phyloP scores from a whole-genome alignment of 306 rosid genomes.

The Prunus armeniaca region DNA sequence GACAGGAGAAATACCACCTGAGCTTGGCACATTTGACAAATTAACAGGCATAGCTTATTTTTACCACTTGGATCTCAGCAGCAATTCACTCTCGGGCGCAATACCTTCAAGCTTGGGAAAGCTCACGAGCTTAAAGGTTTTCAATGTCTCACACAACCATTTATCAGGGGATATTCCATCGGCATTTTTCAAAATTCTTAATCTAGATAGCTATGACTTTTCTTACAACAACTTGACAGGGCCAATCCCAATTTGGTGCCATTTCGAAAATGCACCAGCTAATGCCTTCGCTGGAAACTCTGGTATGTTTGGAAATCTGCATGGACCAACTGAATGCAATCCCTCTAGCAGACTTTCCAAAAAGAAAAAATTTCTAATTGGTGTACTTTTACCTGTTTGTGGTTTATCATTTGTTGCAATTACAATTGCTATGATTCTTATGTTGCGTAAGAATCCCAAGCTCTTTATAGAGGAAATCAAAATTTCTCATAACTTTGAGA shows the following conservation, averaged over 20 bases:
- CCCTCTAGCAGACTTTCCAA: no score
- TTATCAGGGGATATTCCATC: slow-evolving; percentile 48
- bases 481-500: background rate
- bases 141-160: slow-evolving; percentile 55
- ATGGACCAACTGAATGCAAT: no score
- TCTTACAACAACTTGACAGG: no score
- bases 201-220: no score
- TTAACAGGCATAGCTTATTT: background rate
- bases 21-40: no score
- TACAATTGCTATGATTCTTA: background rate
- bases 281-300: no score
- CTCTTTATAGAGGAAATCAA: background rate
- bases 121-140: slow-evolving; percentile 33
- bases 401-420: slow-evolving; percentile 19
- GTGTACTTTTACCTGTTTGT: slow-evolving; percentile 14
- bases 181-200: background rate
- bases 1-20: no score
- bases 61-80: slow-evolving; percentile 46
- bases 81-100: slow-evolving; percentile 46
- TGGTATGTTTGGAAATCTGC: no score
- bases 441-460: background rate
- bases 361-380: no score
- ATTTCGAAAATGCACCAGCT: no score
- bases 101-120: slow-evolving; percentile 47
- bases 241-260: no score